Evolutionary conservation across 768 basidiomycete species (phyloP).

Genomic region (Paxillus rubicundulus): DNA sequence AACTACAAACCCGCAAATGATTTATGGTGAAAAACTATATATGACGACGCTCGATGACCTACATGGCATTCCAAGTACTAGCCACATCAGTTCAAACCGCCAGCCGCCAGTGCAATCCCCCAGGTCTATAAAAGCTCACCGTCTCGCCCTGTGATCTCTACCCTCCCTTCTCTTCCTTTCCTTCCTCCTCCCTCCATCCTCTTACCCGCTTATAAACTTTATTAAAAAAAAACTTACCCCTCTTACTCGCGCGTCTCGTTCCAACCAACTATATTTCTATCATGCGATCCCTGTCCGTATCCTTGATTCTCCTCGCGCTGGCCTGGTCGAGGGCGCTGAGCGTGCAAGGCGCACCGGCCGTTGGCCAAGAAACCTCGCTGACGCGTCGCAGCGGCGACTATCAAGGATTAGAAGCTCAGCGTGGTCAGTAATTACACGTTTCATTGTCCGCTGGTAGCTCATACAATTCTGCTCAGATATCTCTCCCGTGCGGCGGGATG

Average conservation of each 20-base stretch:
- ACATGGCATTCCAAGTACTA: conserved; percentile 5
- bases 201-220: conserved; percentile 1
- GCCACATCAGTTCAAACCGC: not conserved
- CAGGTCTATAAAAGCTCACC: conserved; percentile 18
- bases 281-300: conserved; percentile 23
- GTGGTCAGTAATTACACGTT: conserved; percentile 1
- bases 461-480: too few relatives aligned
- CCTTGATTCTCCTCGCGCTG: conserved; percentile 19
- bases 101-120: conserved; percentile 3
- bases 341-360: conserved; percentile 18
- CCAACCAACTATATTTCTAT: conserved; percentile 22
- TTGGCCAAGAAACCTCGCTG: conserved; percentile 2
- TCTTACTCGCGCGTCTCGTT: conserved; percentile 17
- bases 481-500: too few relatives aligned
- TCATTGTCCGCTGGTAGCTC: not conserved
- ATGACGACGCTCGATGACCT: not conserved
- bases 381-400: conserved; percentile 1
- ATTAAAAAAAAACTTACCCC: conserved; percentile 15
- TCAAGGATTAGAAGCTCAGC: not conserved
- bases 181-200: not conserved
- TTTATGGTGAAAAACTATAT: too few relatives aligned
- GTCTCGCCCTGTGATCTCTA: not conserved
- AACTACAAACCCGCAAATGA: too few relatives aligned
- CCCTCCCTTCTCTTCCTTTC: conserved; percentile 9
- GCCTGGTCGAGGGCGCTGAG: conserved; percentile 11